A percentile compares a stretch with the other conserved stretches of the same genome.
Evolutionary conservation across 192 early-diverging fungal species (phyloP).

Genomic region (Kickxella alabastrina): DNA sequence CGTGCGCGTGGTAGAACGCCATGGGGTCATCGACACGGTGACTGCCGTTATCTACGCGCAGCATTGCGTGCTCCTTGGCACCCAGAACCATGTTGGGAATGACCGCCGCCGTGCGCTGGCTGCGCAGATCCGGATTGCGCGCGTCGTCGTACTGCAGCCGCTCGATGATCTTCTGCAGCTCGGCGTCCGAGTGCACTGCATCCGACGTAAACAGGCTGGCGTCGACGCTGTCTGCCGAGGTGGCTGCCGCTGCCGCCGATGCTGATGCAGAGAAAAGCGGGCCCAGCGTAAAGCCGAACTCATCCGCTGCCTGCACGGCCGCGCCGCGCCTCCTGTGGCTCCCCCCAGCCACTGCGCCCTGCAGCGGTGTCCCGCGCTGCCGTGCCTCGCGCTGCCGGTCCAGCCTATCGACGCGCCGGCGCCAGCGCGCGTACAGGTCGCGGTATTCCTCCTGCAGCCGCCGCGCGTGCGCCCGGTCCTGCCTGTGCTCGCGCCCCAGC

Average conservation of each 20-base stretch:
- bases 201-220: conserved; percentile 58
- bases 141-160: conserved; percentile 66
- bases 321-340: conserved; percentile 3
- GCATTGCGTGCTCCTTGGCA: conserved; percentile 50
- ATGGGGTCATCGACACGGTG: conserved; percentile 57
- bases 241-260: conserved; percentile 9
- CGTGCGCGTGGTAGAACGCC: conserved; percentile 57
- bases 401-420: conserved; percentile 38
- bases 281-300: conserved; percentile 44
- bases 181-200: conserved; percentile 73
- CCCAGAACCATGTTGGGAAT: conserved; percentile 73
- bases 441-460: conserved; percentile 39
- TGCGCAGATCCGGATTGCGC: conserved; percentile 66
- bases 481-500: conserved; percentile 16
- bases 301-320: conserved; percentile 11
- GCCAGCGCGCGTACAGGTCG: conserved; percentile 41
- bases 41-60: conserved; percentile 60
- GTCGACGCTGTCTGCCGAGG: conserved; percentile 24
- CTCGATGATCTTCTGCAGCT: conserved; percentile 71
- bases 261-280: conserved; percentile 36
- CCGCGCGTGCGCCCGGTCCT: conserved; percentile 14
- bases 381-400: conserved; percentile 43
- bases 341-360: background rate
- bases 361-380: conserved; percentile 21
- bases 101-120: conserved; percentile 64